phyloP scores from a whole-genome alignment of 2,329 filamentous ascomycete genomes.

The Camillea tinctor region DNA sequence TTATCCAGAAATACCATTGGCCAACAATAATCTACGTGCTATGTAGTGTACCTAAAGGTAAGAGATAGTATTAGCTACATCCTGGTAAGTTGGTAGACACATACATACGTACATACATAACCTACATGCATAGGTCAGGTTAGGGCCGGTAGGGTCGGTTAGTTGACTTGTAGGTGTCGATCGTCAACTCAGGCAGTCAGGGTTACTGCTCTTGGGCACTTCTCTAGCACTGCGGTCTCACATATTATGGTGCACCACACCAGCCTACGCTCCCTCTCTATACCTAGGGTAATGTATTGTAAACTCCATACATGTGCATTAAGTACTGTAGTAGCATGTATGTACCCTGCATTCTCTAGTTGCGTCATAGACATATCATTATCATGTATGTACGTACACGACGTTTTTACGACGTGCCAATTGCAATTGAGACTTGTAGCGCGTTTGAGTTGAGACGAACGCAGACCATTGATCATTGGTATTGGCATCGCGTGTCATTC shows the following conservation, averaged over 20 bases:
- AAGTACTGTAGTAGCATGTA: background rate
- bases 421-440: background rate
- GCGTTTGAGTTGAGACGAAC: background rate
- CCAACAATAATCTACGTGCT: background rate
- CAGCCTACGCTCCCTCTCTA: background rate
- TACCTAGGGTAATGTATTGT: background rate
- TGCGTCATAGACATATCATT: background rate
- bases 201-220: background rate
- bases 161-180: too few species aligned
- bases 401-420: background rate
- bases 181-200: background rate
- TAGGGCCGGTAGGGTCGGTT: too few species aligned
- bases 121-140: too few species aligned
- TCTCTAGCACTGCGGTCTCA: background rate
- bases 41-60: background rate
- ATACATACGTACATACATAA: too few species aligned
- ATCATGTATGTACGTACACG: background rate
- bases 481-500: background rate
- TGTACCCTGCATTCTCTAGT: background rate
- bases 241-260: background rate
- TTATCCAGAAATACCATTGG: too few species aligned
- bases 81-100: too few species aligned
- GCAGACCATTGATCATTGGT: too few species aligned
- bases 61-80: too few species aligned
- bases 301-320: background rate